Evolutionary conservation across 768 basidiomycete genomes (phyloP), one percentile per base, ranked within the genome.

Genomic region (Leccinum sublutescens): DNA sequence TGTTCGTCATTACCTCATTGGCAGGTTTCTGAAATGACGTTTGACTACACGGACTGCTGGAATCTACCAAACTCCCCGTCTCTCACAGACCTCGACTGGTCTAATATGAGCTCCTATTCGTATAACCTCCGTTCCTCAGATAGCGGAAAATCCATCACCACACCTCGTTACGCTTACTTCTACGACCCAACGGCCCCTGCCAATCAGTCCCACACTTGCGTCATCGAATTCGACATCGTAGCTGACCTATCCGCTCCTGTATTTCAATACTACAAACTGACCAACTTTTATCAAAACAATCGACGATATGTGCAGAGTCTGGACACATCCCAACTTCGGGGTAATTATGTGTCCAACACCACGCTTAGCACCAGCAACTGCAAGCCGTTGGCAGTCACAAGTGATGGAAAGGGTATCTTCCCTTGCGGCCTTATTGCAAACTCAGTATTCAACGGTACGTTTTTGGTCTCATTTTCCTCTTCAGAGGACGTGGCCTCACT

Each of bases 341-440:
- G 97, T 49, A 78, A 88, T 34, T 73, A 72, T 53, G 83, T 85
- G 47, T 80, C 76, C 52, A 54, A 73, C 15, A 67, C 56, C 23
- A 71, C 77, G 55, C 78, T 95, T n/a, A 74, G 85, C 40, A 75
- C 78, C 50, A 85, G 92, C 33, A 87, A 95, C 68, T 99, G 97
- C 82, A 90, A 93, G 72, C 97, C 97, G 3, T 79, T 96, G 50
- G 89, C 81, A n/a, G 69, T 78, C 5, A 74, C 74, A 6, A 64
- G 65, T 12, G 74, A 80, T 53, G 75, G 76, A 58, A 85, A 81
- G 67, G 78, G 83, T 9, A 84, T 94, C 71, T 99, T 95, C 68
- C 97, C 97, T 2, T 99, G 97, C 65, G 97, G 97, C 43, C 79
- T 99, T 63, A 96, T 99, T 63, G 97, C 97, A 49, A 99, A 99